Conservation (phyloP, 2,329 filamentous ascomycete genomes). For the Magnaporthiopsis incrustans region DNA sequence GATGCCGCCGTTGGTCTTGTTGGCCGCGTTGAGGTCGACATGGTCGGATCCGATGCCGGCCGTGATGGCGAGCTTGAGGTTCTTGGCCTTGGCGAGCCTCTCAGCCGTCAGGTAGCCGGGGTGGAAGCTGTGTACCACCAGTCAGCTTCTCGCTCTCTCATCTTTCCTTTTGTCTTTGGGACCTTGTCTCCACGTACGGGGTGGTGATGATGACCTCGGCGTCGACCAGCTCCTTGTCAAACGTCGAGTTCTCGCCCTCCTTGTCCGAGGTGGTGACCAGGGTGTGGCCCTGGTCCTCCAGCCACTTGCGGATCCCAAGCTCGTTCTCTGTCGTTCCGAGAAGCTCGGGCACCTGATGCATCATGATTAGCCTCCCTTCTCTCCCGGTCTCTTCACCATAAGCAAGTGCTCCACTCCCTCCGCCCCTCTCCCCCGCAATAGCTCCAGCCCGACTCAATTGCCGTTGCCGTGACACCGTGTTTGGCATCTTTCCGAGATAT, state of each 20-base stretch:
- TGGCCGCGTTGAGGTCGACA: conserved; percentile 92
- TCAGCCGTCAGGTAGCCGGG: conserved; percentile 95
- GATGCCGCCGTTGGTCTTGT: conserved; percentile 96
- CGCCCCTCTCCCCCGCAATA: background rate
- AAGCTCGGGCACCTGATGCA: conserved; percentile 61
- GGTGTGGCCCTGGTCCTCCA: conserved; percentile 94
- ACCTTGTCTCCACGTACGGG: conserved; percentile 50
- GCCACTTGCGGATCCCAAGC: conserved; percentile 93
- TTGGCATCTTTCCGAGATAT: conserved; percentile 5
- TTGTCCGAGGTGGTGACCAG: conserved; percentile 97
- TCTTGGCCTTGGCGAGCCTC: conserved; percentile 96
- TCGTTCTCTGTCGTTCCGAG: conserved; percentile 97
- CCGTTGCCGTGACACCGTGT: background rate
- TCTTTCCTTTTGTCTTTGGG: background rate
- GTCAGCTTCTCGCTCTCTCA: conserved; percentile 1
- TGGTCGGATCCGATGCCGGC: conserved; percentile 98
- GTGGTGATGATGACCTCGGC: conserved; percentile 99
- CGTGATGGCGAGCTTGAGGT: conserved; percentile 93
- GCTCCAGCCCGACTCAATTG: too few relatives aligned
- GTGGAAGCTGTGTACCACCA: conserved; percentile 69
- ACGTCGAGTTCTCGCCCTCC: conserved; percentile 83
- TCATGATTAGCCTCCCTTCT: background rate
- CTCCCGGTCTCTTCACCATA: background rate
- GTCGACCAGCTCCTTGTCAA: conserved; percentile 92
- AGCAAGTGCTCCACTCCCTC: background rate